Evolutionary conservation across 108 stramenopile genomes (phyloP), one percentile per base, ranked within the genome.

Genomic region (Stephanodiscus minutulus): DNA sequence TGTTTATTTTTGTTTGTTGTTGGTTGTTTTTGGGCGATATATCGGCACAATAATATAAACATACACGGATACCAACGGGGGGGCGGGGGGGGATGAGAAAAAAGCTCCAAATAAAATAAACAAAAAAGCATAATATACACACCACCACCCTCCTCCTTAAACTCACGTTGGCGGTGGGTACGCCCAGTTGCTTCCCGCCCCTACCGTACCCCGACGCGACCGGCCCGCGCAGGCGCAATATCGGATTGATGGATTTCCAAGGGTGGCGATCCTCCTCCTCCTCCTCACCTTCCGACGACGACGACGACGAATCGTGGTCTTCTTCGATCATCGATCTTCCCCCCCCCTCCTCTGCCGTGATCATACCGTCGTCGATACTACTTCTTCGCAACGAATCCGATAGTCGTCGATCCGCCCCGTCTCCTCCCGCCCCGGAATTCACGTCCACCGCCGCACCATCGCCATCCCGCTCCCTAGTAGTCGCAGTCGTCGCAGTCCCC

Each of bases 141-240:
- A n/a, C n/a, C n/a, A n/a, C n/a, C n/a, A n/a, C n/a, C n/a, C n/a
- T n/a, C n/a, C n/a, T n/a, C n/a, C n/a, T n/a, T n/a, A n/a, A 22
- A 73, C 73, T 74, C 59, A 74, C 73, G 78, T 97, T 97, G 31
- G 96, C 96, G 9, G 96, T 97, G 7, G 96, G 92, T 22, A 97
- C 83, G 18, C 96, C 94, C 24, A 97, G 65, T 58, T 94, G 87
- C 50, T 95, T 95, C 18, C 92, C 89, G 18, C 96, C 96, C 11
- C 96, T 81, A 39, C 92, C 92, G 62, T 91, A 97, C 11, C 96
- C 96, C 24, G 68, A 64, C 50, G 83, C 86, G 21, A 97, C 94
- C 2, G 68, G 52, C 3, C 96, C 96, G 18, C 90, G 84, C 11
- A 85, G 70, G 62, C 68, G 53, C 7, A 87, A 53, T 12, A 85